A percentile compares a stretch with the other conserved stretches of the same genome.
phyloP scores from a whole-genome alignment of 768 basidiomycete species.

The Pulveroboletus sp. region DNA sequence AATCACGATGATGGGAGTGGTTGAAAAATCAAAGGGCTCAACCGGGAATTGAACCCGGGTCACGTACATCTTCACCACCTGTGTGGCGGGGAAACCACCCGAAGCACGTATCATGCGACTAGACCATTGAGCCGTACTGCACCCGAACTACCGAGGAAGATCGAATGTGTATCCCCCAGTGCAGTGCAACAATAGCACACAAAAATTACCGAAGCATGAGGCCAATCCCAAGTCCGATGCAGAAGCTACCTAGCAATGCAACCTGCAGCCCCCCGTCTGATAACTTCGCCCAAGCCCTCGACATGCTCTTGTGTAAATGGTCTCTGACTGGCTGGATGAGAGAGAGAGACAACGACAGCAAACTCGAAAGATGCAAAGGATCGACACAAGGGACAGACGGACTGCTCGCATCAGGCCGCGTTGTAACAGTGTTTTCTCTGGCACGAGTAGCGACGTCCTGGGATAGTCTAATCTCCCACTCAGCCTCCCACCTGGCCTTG shows the following conservation, averaged over 20 bases:
- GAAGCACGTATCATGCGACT: conserved; percentile 36
- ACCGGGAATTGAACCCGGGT: conserved; percentile 36
- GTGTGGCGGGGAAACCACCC: conserved; percentile 21
- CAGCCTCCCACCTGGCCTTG: conserved; percentile 61
- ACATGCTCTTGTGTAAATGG: conserved; percentile 22
- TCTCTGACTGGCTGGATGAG: conserved; percentile 45
- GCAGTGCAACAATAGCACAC: background rate
- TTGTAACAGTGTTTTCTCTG: conserved; percentile 36
- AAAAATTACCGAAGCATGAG: conserved; percentile 28
- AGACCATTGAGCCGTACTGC: conserved; percentile 30
- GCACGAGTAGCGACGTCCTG: conserved; percentile 52
- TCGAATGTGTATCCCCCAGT: background rate
- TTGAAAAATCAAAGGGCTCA: conserved; percentile 14
- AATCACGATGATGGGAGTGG: background rate
- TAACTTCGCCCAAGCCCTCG: conserved; percentile 22
- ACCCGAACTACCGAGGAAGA: background rate
- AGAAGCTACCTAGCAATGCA: conserved; percentile 39
- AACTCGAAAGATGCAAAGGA: conserved; percentile 62
- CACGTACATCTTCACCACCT: conserved; percentile 33
- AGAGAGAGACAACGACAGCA: conserved; percentile 57
- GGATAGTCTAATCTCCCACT: conserved; percentile 59
- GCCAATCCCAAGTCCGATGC: conserved; percentile 42
- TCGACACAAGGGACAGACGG: conserved; percentile 41
- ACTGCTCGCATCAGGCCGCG: conserved; percentile 11
- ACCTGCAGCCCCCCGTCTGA: conserved; percentile 28